Evolutionary conservation across 2,329 filamentous ascomycete species (phyloP), one percentile per base, ranked within the genome.

Genomic region (Elsinoe necatrix): DNA sequence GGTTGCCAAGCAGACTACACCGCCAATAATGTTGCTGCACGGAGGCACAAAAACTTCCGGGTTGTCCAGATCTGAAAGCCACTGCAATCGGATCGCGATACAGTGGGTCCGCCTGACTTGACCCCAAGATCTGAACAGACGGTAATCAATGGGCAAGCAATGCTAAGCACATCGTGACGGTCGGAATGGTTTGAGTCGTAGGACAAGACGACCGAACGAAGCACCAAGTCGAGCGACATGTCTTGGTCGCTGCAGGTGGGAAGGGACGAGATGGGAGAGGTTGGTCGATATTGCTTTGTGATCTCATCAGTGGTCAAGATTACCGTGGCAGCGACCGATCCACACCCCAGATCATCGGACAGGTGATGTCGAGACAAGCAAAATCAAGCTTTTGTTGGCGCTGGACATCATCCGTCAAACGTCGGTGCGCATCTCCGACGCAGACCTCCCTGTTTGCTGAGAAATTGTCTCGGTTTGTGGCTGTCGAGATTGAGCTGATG

Each of bases 221-320:
- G 4, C 23, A 16, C 41, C 41, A 43, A 43, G 41, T 4, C 18
- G 18, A 20, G 41, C 41, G 20, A 43, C 18, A 8, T 23, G 41
- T 43, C 41, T 43, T 43, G 41, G 41, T 43, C 11, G 16, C 11
- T 43, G 41, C 41, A 43, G 41, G 41, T 16, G 25, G 4, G 11
- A 29, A 29, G 8, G 20, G 34, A 34, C 21, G 25, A 31, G 29
- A 31, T 31, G 41, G 7, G 9, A 21, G 18, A 21, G 41, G 41
- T n/a, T 43, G 27, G 45, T 18, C 18, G 23, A 35, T 35, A 21
- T 31, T 14, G 25, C 14, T 12, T 16, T 52, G 48, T 52, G 48
- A 52, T 52, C 48, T 52, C 48, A 52, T 52, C 48, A 6, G 4
- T 23, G 25, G 48, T 52, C 48, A 52, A 52, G 48, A 52, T 52